Conservation (phyloP, 805 yeast species). For the Yarrowia bubula region DNA sequence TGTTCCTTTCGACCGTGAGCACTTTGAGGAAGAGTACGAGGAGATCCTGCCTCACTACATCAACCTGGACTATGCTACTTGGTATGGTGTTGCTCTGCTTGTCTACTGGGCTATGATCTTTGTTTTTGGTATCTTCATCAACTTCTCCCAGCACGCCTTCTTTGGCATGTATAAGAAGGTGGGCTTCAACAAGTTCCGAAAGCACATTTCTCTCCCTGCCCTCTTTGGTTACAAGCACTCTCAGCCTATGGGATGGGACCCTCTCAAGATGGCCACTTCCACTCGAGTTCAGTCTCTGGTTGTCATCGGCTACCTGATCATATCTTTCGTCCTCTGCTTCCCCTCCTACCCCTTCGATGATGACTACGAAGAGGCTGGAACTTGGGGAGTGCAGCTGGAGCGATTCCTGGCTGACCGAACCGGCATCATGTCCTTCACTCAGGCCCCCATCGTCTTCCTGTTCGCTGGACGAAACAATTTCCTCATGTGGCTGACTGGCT, state of each 20-base stretch:
- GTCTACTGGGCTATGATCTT: constrained; percentile 39
- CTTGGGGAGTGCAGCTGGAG: constrained; percentile 28
- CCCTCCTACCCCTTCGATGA: constrained; percentile 25
- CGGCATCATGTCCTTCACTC: constrained; percentile 33
- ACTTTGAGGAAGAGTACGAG: constrained; percentile 10
- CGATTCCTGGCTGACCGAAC: constrained; percentile 33
- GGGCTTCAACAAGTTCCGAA: constrained; percentile 32
- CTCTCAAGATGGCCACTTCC: constrained; percentile 38
- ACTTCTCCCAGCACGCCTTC: constrained; percentile 26
- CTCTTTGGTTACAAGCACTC: constrained; percentile 36
- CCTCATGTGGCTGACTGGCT: constrained; percentile 57
- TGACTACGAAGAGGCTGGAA: constrained; percentile 36
- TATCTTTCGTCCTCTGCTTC: constrained; percentile 37
- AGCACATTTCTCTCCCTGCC: constrained; percentile 40
- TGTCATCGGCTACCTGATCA: constrained; percentile 38
- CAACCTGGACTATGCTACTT: constrained; percentile 11
- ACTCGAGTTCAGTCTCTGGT: constrained; percentile 46
- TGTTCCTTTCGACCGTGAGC: neutral
- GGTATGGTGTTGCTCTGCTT: constrained; percentile 35
- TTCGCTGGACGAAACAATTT: constrained; percentile 74
- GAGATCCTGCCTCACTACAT: constrained; percentile 3
- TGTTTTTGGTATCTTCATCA: constrained; percentile 31
- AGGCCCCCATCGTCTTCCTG: constrained; percentile 35
- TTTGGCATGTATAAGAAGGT: constrained; percentile 26
- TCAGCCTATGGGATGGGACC: constrained; percentile 33